phyloP scores from a whole-genome alignment of 495 filamentous ascomycete species.

The Tuber umbilicatum region DNA sequence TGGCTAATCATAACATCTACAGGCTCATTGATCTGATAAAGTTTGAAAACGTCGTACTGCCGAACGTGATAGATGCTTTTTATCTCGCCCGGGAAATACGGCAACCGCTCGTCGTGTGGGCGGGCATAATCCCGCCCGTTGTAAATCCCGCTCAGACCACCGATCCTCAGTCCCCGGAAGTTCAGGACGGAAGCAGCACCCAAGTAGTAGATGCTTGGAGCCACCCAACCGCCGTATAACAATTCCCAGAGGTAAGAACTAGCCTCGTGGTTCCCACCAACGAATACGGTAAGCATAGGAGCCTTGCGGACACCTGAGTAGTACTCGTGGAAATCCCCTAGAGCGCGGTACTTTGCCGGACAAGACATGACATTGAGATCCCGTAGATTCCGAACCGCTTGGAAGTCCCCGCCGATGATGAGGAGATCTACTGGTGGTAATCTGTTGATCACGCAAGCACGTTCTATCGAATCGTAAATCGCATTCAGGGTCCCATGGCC shows the following conservation, averaged over 20 bases:
- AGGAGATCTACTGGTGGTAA: slow-evolving; percentile 89
- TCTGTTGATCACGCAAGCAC: slow-evolving; percentile 55
- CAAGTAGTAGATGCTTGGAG: slow-evolving; percentile 92
- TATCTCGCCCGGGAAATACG: slow-evolving; percentile 66
- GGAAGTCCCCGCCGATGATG: slow-evolving; percentile 74
- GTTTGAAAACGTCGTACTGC: slow-evolving; percentile 82
- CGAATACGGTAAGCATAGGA: slow-evolving; percentile 83
- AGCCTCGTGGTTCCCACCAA: slow-evolving; percentile 92
- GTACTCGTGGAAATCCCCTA: slow-evolving; percentile 89
- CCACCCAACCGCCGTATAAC: slow-evolving; percentile 92
- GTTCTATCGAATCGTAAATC: slow-evolving; percentile 72
- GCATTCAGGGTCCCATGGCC: slow-evolving; percentile 85
- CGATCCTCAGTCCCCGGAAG: slow-evolving; percentile 75
- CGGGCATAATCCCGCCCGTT: slow-evolving; percentile 77
- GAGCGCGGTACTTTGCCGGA: slow-evolving; percentile 69
- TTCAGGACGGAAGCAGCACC: slow-evolving; percentile 83
- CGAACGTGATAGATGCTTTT: slow-evolving; percentile 79
- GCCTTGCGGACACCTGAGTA: slow-evolving; percentile 72
- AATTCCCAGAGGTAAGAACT: slow-evolving; percentile 80
- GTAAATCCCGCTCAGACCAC: slow-evolving; percentile 90
- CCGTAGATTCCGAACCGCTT: slow-evolving; percentile 80
- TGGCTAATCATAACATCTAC: slow-evolving; percentile 88
- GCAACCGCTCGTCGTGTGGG: slow-evolving; percentile 76
- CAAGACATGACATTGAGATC: slow-evolving; percentile 84
- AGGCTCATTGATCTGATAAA: slow-evolving; percentile 73